These are phyloP conservation scores for Trichomonascaceae sp. DNA, from an alignment of 1,139 yeast genomes.

Conservation along the genomic window DNA sequence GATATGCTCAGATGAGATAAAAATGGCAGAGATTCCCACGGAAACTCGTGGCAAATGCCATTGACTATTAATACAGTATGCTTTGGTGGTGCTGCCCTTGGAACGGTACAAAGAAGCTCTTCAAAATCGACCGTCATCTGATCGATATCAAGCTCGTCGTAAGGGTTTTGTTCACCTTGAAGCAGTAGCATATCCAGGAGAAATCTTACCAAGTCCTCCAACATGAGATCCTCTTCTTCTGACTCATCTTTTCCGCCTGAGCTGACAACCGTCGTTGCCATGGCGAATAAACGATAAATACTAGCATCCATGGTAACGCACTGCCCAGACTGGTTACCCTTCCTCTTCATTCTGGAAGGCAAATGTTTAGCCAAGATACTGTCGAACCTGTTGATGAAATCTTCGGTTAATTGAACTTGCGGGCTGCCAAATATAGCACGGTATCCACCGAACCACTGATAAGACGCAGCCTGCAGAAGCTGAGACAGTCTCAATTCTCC, in stretches of 20 bases:
- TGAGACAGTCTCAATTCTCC: constrained; percentile 16
- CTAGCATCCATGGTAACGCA: background rate
- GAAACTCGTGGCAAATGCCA: constrained; percentile 56
- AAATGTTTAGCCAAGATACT: constrained; percentile 31
- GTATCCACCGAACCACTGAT: constrained; percentile 79
- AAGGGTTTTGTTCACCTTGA: constrained; percentile 60
- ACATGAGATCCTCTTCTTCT: constrained; percentile 24
- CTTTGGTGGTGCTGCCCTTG: constrained; percentile 15
- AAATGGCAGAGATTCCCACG: constrained; percentile 80
- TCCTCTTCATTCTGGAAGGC: constrained; percentile 27
- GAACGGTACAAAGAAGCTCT: constrained; percentile 29
- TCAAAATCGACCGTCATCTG: constrained; percentile 43
- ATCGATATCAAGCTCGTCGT: constrained; percentile 59
- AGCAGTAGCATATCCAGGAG: constrained; percentile 53
- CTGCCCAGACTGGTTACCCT: constrained; percentile 13
- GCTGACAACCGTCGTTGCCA: constrained; percentile 4
- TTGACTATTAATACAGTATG: constrained; percentile 71
- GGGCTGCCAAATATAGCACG: constrained; percentile 47
- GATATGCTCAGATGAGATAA: constrained; percentile 54
- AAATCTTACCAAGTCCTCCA: constrained; percentile 62
- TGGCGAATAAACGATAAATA: constrained; percentile 5
- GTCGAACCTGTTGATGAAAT: constrained; percentile 39
- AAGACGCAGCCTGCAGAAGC: constrained; percentile 42
- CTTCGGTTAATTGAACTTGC: constrained; percentile 28
- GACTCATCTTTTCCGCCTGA: background rate